Percentiles rank a stretch among this genome's conserved stretches.
phyloP scores from a whole-genome alignment of 495 filamentous ascomycete genomes.

The Lasiosphaeria hispida region DNA sequence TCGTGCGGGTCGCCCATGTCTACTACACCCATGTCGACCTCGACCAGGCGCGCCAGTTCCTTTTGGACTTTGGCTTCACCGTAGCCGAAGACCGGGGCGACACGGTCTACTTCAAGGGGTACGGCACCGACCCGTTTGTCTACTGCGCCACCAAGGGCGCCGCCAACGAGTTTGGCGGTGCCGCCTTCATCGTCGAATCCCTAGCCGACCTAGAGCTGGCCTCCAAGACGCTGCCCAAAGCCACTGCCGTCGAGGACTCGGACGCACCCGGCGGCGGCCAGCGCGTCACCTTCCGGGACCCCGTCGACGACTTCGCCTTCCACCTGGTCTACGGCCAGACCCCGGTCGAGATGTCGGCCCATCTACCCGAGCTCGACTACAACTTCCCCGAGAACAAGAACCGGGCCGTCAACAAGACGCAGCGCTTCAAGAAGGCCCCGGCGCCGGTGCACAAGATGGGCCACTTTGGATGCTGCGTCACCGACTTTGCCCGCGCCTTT shows the following conservation, averaged over 20 bases:
- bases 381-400: constrained; percentile 42
- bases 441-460: constrained; percentile 68
- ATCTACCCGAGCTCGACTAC: constrained; percentile 39
- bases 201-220: constrained; percentile 50
- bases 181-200: constrained; percentile 49
- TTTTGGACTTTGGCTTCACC: constrained; percentile 53
- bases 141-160: constrained; percentile 47
- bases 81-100: constrained; percentile 38
- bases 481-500: constrained; percentile 50
- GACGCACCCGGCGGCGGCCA: constrained; percentile 56
- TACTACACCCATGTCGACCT: constrained; percentile 51
- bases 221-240: constrained; percentile 37
- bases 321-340: constrained; percentile 53
- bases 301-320: constrained; percentile 51
- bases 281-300: constrained; percentile 51
- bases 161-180: constrained; percentile 49
- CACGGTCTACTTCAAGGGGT: constrained; percentile 53
- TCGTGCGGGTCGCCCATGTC: constrained; percentile 51
- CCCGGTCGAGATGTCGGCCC: constrained; percentile 28
- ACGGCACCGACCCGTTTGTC: constrained; percentile 53
- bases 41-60: constrained; percentile 41
- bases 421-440: constrained; percentile 54
- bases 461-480: constrained; percentile 61
- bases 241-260: constrained; percentile 42
- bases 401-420: constrained; percentile 36